Conservation (phyloP, 306 rosid genomes). For the Pterocarpus macrocarpus region DNA sequence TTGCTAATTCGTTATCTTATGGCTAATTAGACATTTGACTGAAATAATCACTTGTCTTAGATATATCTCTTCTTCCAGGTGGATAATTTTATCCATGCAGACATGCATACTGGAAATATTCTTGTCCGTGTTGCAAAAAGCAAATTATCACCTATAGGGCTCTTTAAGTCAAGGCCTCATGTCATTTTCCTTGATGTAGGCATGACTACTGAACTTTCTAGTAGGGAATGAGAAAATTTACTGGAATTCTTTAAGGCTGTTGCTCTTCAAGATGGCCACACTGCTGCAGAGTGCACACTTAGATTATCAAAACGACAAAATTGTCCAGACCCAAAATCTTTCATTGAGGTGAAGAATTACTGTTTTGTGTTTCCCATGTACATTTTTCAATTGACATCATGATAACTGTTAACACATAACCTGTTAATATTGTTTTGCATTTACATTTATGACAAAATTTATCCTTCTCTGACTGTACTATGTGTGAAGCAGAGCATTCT, state of each 20-base stretch:
- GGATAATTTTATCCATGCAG: conserved; percentile 89
- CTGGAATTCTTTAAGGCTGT: conserved; percentile 80
- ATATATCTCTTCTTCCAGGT: conserved; percentile 60
- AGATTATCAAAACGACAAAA: conserved; percentile 72
- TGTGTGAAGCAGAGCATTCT: neutral
- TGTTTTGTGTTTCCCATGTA: conserved; percentile 24
- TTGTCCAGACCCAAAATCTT: conserved; percentile 81
- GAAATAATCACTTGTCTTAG: conserved; percentile 31
- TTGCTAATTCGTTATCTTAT: neutral
- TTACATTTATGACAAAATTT: conserved; percentile 27
- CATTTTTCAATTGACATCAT: conserved; percentile 32
- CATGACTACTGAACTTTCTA: conserved; percentile 79
- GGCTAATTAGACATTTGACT: conserved; percentile 20
- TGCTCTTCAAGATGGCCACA: conserved; percentile 73
- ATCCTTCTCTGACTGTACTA: conserved; percentile 9
- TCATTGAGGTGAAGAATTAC: conserved; percentile 65
- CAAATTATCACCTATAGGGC: conserved; percentile 53
- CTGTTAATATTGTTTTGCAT: neutral
- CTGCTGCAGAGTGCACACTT: conserved; percentile 80
- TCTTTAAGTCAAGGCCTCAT: conserved; percentile 77
- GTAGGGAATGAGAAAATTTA: conserved; percentile 59
- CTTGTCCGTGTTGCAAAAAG: conserved; percentile 65
- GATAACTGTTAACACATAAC: neutral
- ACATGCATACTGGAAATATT: conserved; percentile 94
- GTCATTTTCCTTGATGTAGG: conserved; percentile 91